Conservation (phyloP, 2,329 filamentous ascomycete species). For the Helotiales sp. region DNA sequence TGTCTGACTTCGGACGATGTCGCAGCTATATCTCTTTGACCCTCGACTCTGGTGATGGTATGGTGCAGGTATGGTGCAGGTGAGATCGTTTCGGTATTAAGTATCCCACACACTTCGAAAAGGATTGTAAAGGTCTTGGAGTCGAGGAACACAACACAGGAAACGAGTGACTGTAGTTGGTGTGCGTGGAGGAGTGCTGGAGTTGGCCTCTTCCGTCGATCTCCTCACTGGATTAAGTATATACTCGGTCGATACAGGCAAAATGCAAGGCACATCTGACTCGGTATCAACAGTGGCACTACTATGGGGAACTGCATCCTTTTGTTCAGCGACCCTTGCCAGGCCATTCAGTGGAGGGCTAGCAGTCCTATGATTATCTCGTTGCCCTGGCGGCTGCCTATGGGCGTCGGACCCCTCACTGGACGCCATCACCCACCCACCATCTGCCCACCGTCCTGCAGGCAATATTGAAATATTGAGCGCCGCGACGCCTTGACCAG, state of each 20-base stretch:
- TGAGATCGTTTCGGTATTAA: background rate
- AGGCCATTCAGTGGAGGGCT: background rate
- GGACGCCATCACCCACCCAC: no score
- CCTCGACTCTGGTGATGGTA: background rate
- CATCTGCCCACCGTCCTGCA: conserved; percentile 3
- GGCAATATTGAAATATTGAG: conserved; percentile 18
- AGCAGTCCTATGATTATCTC: background rate
- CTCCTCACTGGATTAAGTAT: background rate
- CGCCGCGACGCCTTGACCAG: conserved; percentile 7
- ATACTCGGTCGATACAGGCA: conserved; percentile 5
- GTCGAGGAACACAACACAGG: conserved; percentile 16
- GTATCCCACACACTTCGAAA: background rate
- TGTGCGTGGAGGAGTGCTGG: conserved; percentile 5
- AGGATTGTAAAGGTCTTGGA: background rate
- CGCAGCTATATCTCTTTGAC: conserved; percentile 6
- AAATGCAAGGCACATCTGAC: conserved; percentile 6
- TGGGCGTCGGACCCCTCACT: background rate
- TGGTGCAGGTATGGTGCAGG: background rate
- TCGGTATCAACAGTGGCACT: background rate
- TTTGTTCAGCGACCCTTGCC: background rate
- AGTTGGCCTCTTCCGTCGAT: background rate
- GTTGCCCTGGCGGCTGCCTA: background rate
- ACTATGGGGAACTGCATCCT: conserved; percentile 5
- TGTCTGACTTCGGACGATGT: conserved; percentile 5
- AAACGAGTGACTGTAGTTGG: conserved; percentile 35